Evolutionary conservation across 371 early-diverging fungal species (phyloP).

Genomic region (Catenaria anguillulae): DNA sequence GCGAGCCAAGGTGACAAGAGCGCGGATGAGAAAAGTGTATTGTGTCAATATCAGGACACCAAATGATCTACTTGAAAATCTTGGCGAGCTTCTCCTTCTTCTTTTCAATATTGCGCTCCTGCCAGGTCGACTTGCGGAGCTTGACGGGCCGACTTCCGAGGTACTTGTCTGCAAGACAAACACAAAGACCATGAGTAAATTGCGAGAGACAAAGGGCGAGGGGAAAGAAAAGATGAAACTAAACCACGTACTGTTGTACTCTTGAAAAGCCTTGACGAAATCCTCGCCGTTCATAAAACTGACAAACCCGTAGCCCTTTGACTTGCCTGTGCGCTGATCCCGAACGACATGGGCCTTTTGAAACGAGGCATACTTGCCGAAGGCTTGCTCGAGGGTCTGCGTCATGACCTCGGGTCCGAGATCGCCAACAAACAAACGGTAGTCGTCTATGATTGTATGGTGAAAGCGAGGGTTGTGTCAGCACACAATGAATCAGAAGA

Average conservation of each 20-base stretch:
- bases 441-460: constrained; percentile 59
- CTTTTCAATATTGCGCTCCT: constrained; percentile 71
- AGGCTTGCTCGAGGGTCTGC: constrained; percentile 55
- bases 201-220: no score
- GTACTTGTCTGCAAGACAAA: constrained; percentile 63
- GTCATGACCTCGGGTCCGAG: constrained; percentile 77
- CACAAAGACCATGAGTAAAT: not conserved
- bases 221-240: not conserved
- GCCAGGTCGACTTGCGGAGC: constrained; percentile 83
- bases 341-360: constrained; percentile 63
- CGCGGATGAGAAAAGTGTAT: no score
- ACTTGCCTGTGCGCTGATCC: constrained; percentile 70
- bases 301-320: constrained; percentile 81
- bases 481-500: not conserved
- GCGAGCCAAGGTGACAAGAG: no score
- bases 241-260: constrained; percentile 65
- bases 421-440: constrained; percentile 72
- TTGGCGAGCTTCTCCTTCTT: constrained; percentile 19
- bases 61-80: no score
- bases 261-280: constrained; percentile 66
- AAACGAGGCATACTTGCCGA: constrained; percentile 62
- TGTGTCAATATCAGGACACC: no score
- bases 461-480: not conserved
- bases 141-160: constrained; percentile 89
- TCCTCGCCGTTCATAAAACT: constrained; percentile 71